Conservation (phyloP, 345 rosid species). For the Eucalyptus viminalis region DNA sequence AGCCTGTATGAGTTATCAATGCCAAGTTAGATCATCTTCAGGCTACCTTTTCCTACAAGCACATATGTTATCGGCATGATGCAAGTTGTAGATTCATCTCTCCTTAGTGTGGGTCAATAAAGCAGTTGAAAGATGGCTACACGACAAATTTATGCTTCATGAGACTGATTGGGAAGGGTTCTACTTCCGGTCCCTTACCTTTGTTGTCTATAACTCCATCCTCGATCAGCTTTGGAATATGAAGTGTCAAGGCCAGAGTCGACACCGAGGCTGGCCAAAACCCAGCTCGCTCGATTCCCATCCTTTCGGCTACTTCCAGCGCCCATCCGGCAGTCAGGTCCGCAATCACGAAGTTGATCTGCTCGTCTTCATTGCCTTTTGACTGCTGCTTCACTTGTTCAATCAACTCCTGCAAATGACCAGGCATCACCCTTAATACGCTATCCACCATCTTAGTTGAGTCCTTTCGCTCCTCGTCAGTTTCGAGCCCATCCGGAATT, state of each 20-base stretch:
- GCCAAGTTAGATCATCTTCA: neutral
- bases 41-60: neutral
- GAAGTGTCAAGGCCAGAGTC: neutral
- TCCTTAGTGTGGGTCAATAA: neutral
- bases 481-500: slow-evolving; percentile 7
- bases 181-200: neutral
- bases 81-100: neutral
- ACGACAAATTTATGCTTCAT: neutral
- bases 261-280: neutral
- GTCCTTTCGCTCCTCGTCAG: slow-evolving; percentile 3
- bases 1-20: neutral
- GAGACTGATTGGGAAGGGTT: neutral
- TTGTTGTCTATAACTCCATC: slow-evolving; percentile 6
- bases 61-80: neutral
- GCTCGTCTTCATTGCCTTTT: neutral
- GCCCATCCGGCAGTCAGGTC: slow-evolving; percentile 5
- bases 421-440: neutral
- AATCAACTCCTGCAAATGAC: slow-evolving; percentile 2
- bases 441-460: neutral
- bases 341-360: slow-evolving; percentile 1
- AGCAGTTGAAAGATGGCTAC: neutral
- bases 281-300: neutral
- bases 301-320: slow-evolving; percentile 1
- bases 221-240: neutral
- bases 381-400: neutral